phyloP scores from a whole-genome alignment of 805 yeast genomes.

The Candida quercuum region DNA sequence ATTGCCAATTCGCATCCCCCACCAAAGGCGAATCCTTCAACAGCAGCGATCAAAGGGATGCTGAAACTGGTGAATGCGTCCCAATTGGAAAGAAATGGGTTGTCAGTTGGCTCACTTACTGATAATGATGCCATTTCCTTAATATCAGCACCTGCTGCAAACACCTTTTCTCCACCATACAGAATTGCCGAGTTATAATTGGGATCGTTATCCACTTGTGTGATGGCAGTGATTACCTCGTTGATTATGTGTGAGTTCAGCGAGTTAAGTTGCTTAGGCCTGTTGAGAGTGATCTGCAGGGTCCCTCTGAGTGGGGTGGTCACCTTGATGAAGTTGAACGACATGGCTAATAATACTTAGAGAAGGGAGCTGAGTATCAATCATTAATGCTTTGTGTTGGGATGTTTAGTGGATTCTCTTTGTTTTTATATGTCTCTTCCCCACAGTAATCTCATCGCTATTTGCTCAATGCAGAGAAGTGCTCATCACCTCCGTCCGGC shows the following conservation, averaged over 20 bases:
- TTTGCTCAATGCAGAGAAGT: too few relatives aligned
- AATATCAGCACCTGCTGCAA: conserved; percentile 55
- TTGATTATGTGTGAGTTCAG: conserved; percentile 21
- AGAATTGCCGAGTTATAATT: conserved; percentile 42
- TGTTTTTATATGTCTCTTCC: too few relatives aligned
- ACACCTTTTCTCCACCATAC: conserved; percentile 41
- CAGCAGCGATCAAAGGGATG: conserved; percentile 51
- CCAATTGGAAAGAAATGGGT: conserved; percentile 36
- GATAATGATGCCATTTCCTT: conserved; percentile 40
- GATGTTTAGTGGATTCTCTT: too few relatives aligned
- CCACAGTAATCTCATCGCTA: too few relatives aligned
- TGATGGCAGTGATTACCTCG: conserved; percentile 15
- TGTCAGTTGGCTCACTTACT: conserved; percentile 29
- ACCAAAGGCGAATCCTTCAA: conserved; percentile 50
- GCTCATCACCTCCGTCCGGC: too few relatives aligned
- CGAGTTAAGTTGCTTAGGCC: conserved; percentile 24
- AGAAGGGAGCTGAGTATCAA: too few relatives aligned
- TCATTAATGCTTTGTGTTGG: too few relatives aligned
- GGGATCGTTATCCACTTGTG: conserved; percentile 23
- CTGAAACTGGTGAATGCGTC: conserved; percentile 29
- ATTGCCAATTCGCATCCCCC: conserved; percentile 55
- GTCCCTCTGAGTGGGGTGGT: conserved; percentile 21
- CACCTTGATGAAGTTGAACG: conserved; percentile 16
- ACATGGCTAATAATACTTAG: conserved; percentile 5
- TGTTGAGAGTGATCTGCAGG: conserved; percentile 19